These are phyloP conservation scores for Rheum nobile DNA, from an alignment of 148 eudicot genomes.

Conservation along the genomic window DNA sequence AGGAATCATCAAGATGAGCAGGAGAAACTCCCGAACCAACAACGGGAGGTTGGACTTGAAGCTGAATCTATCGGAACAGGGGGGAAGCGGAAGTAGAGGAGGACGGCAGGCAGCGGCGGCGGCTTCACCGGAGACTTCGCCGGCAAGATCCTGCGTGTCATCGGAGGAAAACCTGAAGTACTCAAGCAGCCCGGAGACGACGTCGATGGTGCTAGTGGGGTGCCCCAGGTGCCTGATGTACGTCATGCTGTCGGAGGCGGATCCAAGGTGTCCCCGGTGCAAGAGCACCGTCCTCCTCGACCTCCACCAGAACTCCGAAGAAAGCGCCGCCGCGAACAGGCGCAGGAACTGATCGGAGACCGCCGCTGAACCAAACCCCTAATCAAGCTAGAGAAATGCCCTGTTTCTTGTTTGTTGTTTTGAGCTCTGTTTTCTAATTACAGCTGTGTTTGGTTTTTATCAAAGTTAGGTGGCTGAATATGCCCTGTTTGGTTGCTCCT, in stretches of 20 bases:
- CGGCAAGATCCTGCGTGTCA: slow-evolving; percentile 16
- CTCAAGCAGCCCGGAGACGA: slow-evolving; percentile 17
- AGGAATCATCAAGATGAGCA: not conserved
- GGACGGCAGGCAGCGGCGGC: not conserved
- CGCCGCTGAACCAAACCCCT: not conserved
- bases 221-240: slow-evolving; percentile 21
- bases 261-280: slow-evolving; percentile 26
- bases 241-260: slow-evolving; percentile 20
- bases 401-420: not conserved
- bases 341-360: not conserved
- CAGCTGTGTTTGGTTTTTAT: not conserved
- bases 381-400: not conserved
- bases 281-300: slow-evolving; percentile 20
- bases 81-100: slow-evolving; percentile 1
- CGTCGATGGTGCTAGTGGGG: slow-evolving; percentile 14
- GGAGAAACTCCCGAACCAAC: not conserved
- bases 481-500: slow-evolving; percentile 10
- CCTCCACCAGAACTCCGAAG: slow-evolving; percentile 4
- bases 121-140: slow-evolving; percentile 11
- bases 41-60: not conserved
- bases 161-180: slow-evolving; percentile 15
- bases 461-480: not conserved
- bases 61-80: slow-evolving; percentile 6
- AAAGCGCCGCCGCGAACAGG: not conserved
- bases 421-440: not conserved